These are phyloP conservation scores for Candida sanyaensis DNA, from an alignment of 1,139 yeast species.

Conservation along the genomic window DNA sequence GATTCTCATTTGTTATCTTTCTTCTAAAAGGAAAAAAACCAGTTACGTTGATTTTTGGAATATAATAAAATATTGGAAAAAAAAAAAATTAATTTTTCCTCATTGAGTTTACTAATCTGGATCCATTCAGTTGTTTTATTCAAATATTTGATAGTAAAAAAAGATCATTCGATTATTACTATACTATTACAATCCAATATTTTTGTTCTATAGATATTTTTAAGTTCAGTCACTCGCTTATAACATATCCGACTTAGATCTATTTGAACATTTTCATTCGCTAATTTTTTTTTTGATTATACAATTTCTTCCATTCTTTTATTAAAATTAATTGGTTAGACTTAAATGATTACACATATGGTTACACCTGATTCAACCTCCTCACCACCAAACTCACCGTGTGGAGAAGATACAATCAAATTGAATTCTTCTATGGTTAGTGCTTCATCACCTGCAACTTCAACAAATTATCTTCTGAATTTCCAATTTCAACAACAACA, in stretches of 20 bases:
- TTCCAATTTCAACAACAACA: slow-evolving; percentile 4
- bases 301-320: background rate
- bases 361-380: slow-evolving; percentile 11
- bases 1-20: too few relatives aligned
- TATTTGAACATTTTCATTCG: slow-evolving; percentile 1
- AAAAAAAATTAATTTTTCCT: too few relatives aligned
- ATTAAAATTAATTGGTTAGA: background rate
- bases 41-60: too few relatives aligned
- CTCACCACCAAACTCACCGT: slow-evolving; percentile 16
- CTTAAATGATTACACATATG: slow-evolving; percentile 8
- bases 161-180: too few relatives aligned
- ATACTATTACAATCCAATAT: too few relatives aligned
- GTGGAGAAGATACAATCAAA: slow-evolving; percentile 27
- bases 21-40: too few relatives aligned
- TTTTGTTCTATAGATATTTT: background rate
- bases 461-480: background rate
- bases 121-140: too few relatives aligned
- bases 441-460: slow-evolving; percentile 17
- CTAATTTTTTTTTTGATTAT: slow-evolving; percentile 3
- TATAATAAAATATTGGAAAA: too few relatives aligned
- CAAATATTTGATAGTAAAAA: too few relatives aligned
- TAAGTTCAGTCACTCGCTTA: slow-evolving; percentile 2
- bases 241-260: background rate
- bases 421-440: slow-evolving; percentile 22
- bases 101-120: too few relatives aligned